Base-by-base conservation (phyloP, 2,329 filamentous ascomycete genomes). In the Pyrenochaeta sp. region DNA sequence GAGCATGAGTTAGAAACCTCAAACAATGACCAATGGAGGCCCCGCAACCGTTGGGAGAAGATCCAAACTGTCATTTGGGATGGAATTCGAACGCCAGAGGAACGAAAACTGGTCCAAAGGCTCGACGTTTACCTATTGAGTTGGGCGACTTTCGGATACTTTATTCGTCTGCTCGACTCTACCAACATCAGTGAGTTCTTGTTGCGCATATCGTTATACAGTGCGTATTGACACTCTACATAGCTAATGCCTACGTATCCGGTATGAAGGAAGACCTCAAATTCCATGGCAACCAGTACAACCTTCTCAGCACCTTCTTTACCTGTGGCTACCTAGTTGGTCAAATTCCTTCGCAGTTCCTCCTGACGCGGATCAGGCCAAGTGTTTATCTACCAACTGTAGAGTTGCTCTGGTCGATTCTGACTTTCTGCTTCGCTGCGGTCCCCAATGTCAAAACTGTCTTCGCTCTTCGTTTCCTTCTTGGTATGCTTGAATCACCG, bases 391-490 rank as follows among this genome's bases (percentile, higher is more conserved):
- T 58, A 3, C 55, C 55, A 4, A 42, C 37, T 4, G 29, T 49
- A 1, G 51, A 58, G 26, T 23, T 58, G 3, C 30, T 48, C 6
- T 55, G 51, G 54, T 31, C 41, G 8, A 42, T 53, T 10, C 20
- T 55, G 14, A 55, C 51, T 4, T 51, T 58, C 20, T 48, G 35
- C 13, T 36, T 36, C 11, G 34, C 34, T 11, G 51, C 44, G 1
- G 45, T 46, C 8, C 39, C 45, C 7, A 55, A 49, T n/a, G 43
- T 44, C 3, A 44, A 43, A 11, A 44, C 41, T 5, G 39, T 58
- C 10, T 50, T 49, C 24, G 68, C 58, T 4, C 64, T 72, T 20
- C 67, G 72, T 3, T 74, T 74, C 58, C 62, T 73, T 31, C 52
- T 72, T 3, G 72, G 72, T 1, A 32, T 54, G 15, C 41, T 58